Percentiles rank a stretch among this genome's conserved stretches.
Evolutionary conservation across 495 filamentous ascomycete species (phyloP).

Genomic region (Podospora pseudopauciseta): DNA sequence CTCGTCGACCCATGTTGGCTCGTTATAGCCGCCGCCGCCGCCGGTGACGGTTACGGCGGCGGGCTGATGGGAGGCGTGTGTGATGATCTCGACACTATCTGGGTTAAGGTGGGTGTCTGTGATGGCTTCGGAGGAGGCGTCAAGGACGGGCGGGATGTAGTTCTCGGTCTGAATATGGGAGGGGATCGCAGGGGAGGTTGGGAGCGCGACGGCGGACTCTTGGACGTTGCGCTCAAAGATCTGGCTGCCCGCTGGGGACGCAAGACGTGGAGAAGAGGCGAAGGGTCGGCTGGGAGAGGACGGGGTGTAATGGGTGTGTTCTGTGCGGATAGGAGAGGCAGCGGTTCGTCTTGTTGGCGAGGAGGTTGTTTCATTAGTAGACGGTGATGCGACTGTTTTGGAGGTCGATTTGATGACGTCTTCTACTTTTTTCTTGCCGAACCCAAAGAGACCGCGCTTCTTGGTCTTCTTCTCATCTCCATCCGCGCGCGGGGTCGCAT

Average conservation of each 20-base stretch:
- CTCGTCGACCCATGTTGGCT: conserved; percentile 54
- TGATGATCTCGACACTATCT: conserved; percentile 85
- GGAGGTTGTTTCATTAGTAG: conserved; percentile 23
- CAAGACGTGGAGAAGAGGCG: conserved; percentile 56
- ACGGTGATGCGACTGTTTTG: conserved; percentile 14
- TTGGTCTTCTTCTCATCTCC: conserved; percentile 44
- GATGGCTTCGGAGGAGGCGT: conserved; percentile 84
- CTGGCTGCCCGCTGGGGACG: conserved; percentile 69
- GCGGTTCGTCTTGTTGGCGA: conserved; percentile 26
- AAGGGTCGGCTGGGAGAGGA: conserved; percentile 51
- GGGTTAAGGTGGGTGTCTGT: conserved; percentile 72
- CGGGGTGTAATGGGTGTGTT: conserved; percentile 45
- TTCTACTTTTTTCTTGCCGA: conserved; percentile 64
- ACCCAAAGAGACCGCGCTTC: conserved; percentile 55
- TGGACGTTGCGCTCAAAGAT: conserved; percentile 95
- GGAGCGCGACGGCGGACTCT: conserved; percentile 58
- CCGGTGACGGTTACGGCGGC: conserved; percentile 61
- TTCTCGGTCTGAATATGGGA: conserved; percentile 88
- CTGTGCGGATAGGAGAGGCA: conserved; percentile 45
- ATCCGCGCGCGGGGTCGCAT: conserved; percentile 37
- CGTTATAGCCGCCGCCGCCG: conserved; percentile 29
- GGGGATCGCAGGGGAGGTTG: conserved; percentile 73
- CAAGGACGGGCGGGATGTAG: conserved; percentile 84
- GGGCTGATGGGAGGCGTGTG: conserved; percentile 74
- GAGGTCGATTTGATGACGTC: conserved; percentile 41